phyloP scores from a whole-genome alignment of 2,329 filamentous ascomycete genomes.

The Cladophialophora immunda region DNA sequence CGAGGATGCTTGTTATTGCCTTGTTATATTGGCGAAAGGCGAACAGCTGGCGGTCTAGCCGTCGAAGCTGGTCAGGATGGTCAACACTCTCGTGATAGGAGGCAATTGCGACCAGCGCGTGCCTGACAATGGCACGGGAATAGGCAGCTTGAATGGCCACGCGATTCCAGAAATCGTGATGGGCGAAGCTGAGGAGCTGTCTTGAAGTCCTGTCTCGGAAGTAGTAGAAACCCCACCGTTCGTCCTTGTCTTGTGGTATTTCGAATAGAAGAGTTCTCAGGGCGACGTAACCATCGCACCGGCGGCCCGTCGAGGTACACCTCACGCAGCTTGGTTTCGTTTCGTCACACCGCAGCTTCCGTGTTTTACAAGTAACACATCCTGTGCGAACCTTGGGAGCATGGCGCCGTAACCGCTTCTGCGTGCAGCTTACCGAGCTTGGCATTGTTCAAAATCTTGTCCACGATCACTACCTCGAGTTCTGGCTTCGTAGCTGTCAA shows the following conservation, averaged over 20 bases:
- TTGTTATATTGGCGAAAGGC: slow-evolving; percentile 26
- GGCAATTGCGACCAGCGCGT: slow-evolving; percentile 23
- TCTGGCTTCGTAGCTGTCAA: not conserved
- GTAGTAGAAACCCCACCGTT: slow-evolving; percentile 21
- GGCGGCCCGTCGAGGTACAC: slow-evolving; percentile 22
- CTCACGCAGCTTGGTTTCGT: slow-evolving; percentile 20
- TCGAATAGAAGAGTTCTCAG: slow-evolving; percentile 17
- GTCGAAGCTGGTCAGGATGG: slow-evolving; percentile 8
- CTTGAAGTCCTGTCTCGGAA: slow-evolving; percentile 13
- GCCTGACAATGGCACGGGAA: slow-evolving; percentile 14
- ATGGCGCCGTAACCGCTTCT: slow-evolving; percentile 12
- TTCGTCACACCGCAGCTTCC: slow-evolving; percentile 27
- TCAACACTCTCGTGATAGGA: slow-evolving; percentile 24
- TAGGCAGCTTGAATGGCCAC: slow-evolving; percentile 23
- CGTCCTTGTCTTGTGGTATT: slow-evolving; percentile 16
- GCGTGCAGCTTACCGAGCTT: not conserved
- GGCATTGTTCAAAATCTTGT: not conserved
- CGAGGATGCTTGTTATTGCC: slow-evolving; percentile 16
- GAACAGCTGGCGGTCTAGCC: slow-evolving; percentile 8
- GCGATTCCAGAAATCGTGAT: slow-evolving; percentile 21
- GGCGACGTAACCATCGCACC: slow-evolving; percentile 20
- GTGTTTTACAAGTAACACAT: slow-evolving; percentile 22
- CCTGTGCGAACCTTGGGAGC: slow-evolving; percentile 25
- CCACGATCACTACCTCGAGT: not conserved
- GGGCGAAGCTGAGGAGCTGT: slow-evolving; percentile 12